Evolutionary conservation across 2,329 filamentous ascomycete species (phyloP).

Genomic region (Colletotrichum limetticola): DNA sequence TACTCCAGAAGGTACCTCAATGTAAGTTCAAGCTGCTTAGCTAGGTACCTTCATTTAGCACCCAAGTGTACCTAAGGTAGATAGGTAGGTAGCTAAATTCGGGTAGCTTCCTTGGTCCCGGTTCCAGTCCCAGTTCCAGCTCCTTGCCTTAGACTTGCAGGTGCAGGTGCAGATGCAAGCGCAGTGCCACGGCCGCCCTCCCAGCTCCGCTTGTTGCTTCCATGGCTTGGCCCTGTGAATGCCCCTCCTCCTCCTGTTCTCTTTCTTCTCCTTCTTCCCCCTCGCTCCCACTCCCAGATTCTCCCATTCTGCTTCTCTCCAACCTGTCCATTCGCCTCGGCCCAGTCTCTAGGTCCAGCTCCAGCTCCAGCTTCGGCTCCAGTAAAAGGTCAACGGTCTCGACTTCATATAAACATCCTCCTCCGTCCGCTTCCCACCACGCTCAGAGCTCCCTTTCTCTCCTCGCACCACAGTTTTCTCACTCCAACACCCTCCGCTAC

Average conservation of each 20-base stretch:
- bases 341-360: neutral
- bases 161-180: neutral
- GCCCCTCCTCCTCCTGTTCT: neutral
- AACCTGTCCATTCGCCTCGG: neutral
- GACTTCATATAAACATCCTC: constrained; percentile 8
- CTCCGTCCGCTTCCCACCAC: neutral
- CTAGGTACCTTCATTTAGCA: too few species aligned
- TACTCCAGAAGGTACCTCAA: neutral
- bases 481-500: neutral
- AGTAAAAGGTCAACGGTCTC: neutral
- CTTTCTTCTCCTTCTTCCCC: neutral
- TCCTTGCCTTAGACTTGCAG: neutral
- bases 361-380: neutral
- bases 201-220: neutral
- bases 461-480: neutral
- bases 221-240: neutral
- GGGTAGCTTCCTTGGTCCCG: too few species aligned
- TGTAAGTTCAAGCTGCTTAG: too few species aligned
- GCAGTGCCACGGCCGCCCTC: neutral
- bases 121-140: neutral
- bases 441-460: neutral
- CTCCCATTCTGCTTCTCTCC: neutral
- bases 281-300: neutral
- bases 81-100: too few species aligned
- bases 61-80: too few species aligned